Evolutionary conservation across 2,329 filamentous ascomycete species (phyloP).

Genomic region (Aspergillus eucalypticola): DNA sequence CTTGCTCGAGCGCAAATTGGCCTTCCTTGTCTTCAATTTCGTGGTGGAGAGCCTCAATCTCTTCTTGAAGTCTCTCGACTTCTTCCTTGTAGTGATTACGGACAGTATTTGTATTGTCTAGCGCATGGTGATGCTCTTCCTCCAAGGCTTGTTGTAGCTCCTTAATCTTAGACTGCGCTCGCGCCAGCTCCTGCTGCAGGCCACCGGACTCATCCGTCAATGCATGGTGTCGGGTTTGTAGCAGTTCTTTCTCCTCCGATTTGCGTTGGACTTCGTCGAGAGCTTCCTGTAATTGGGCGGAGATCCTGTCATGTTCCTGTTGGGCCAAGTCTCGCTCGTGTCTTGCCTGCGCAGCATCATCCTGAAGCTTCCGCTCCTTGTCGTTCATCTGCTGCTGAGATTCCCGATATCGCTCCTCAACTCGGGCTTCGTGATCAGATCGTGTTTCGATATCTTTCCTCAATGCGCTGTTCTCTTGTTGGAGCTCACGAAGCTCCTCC

Average conservation of each 20-base stretch:
- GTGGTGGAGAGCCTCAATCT: constrained; percentile 63
- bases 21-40: constrained; percentile 70
- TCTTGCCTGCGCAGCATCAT: constrained; percentile 46
- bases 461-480: constrained; percentile 48
- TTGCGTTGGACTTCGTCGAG: constrained; percentile 62
- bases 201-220: constrained; percentile 65
- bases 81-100: constrained; percentile 57
- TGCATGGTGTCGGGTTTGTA: constrained; percentile 69
- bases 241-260: constrained; percentile 64
- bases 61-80: constrained; percentile 55
- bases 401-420: constrained; percentile 53
- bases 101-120: constrained; percentile 63
- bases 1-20: constrained; percentile 68
- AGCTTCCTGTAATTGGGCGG: constrained; percentile 54
- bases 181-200: constrained; percentile 65
- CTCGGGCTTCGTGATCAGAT: constrained; percentile 41
- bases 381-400: constrained; percentile 42
- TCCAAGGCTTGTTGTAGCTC: constrained; percentile 53
- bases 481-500: constrained; percentile 60
- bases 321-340: constrained; percentile 50
- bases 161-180: constrained; percentile 44
- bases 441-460: constrained; percentile 49
- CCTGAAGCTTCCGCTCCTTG: constrained; percentile 40
- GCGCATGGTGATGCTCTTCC: constrained; percentile 58
- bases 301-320: constrained; percentile 43